Base-by-base conservation (phyloP, 768 basidiomycete genomes). In the Antrodiella citrinella region DNA sequence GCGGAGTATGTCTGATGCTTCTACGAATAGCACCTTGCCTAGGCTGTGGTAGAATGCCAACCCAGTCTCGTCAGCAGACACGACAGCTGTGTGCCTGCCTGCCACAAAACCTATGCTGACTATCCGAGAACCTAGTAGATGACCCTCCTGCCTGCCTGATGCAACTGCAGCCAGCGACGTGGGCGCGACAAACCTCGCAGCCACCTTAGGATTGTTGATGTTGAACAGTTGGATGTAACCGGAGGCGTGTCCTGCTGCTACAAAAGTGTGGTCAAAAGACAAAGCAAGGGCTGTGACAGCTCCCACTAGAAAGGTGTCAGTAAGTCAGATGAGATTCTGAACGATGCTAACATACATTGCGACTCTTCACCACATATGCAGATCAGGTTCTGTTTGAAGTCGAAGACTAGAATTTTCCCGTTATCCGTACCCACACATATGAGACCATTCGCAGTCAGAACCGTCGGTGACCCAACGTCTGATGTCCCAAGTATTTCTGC, bases 11-110 rank as follows among this genome's bases (percentile, higher is more conserved):
- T 99, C 96, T 13, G 89, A 83, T 11, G 94, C 93, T 43, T 97
- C 94, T 4, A 99, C 85, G 56, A 96, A 96, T 12, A 98, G 73
- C 10, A 98, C 84, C 64, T 91, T 94, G 22, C 96, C 92, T 3
- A 99, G 71, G 49, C 86, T 89, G 67, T 97, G 94, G 63, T 91
- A 96, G 67, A 99, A 99, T 0, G 92, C 90, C 7, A 97, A 75
- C 0, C 96, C 96, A 56, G 76, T 69, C 51, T 95, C 89, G 62
- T 98, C 96, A 2, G 91, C 88, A 3, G 86, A 85, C 38, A 97
- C 81, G 45, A 98, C 77, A 3, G 91, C 93, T 2, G 96, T 98
- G 59, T 96, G 95, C 38, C 95, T 77, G 18, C 84, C 85, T 11
- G 90, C 92, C 5, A 98, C 79, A 61, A 99, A 99, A 23, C 80